A percentile compares a stretch with the other conserved stretches of the same genome.
Conservation (phyloP, 106 monocot species). For the Gastrodia elata region DNA sequence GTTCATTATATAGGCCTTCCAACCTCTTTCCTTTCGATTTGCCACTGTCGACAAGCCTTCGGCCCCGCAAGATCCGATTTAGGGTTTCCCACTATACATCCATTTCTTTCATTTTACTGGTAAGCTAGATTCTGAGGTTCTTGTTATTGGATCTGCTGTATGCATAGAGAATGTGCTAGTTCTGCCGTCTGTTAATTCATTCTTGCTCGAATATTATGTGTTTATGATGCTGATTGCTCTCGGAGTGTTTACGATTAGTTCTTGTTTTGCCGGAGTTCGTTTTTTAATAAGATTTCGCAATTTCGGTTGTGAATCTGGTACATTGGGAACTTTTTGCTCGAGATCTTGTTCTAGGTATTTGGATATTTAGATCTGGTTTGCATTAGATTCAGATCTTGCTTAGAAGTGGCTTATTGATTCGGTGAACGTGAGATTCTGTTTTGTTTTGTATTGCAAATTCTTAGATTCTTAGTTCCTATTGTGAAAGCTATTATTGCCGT, state of each 20-base stretch:
- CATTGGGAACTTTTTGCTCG: neutral
- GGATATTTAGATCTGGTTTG: slow-evolving; percentile 9
- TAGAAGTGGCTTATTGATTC: neutral
- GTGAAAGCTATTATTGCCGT: too few species aligned
- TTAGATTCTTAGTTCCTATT: too few species aligned
- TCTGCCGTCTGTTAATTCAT: too few species aligned
- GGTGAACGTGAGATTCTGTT: neutral
- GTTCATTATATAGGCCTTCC: too few species aligned
- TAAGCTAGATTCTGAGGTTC: neutral
- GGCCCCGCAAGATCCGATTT: neutral
- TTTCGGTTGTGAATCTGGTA: neutral
- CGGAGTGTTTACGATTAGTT: neutral
- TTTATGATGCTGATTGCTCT: neutral
- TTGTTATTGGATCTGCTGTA: neutral
- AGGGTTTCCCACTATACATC: neutral
- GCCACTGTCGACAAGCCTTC: neutral
- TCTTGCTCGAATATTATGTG: neutral
- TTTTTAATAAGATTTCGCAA: neutral
- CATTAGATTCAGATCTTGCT: neutral
- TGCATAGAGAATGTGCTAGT: too few species aligned
- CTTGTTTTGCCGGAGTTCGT: neutral
- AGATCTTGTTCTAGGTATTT: slow-evolving; percentile 1
- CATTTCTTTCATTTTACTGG: neutral
- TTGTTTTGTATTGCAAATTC: neutral
- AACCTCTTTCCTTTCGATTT: too few species aligned